These are phyloP conservation scores for Cucurbita maxima DNA, from an alignment of 306 rosid genomes.

Conservation along the genomic window DNA sequence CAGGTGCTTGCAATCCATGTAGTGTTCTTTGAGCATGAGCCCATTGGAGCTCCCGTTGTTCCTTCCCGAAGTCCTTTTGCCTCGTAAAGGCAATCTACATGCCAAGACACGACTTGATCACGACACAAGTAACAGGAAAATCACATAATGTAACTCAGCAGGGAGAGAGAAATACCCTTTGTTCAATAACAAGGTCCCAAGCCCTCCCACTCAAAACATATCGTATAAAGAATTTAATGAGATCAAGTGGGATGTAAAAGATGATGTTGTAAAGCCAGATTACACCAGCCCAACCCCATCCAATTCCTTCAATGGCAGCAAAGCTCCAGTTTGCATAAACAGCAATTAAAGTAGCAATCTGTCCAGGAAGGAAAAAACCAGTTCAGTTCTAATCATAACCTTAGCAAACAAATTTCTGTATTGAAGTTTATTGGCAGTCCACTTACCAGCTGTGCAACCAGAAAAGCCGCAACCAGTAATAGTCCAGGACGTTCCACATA, in stretches of 20 bases:
- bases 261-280: conserved; percentile 85
- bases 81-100: conserved; percentile 92
- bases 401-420: neutral
- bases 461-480: conserved; percentile 55
- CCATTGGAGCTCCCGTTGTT: conserved; percentile 97
- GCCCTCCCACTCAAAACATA: conserved; percentile 88
- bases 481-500: conserved; percentile 85
- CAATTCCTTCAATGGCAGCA: conserved; percentile 94
- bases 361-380: conserved; percentile 8
- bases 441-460: conserved; percentile 85
- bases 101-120: conserved; percentile 10
- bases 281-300: conserved; percentile 99
- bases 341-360: conserved; percentile 91
- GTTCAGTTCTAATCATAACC: neutral
- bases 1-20: conserved; percentile 84
- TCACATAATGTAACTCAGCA: neutral
- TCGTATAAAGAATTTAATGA: conserved; percentile 71
- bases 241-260: conserved; percentile 81
- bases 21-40: conserved; percentile 94
- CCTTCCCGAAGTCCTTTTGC: conserved; percentile 97
- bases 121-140: neutral
- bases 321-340: conserved; percentile 92
- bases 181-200: conserved; percentile 97
- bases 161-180: conserved; percentile 43
- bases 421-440: neutral